phyloP scores from a whole-genome alignment of 1,284 basidiomycete genomes.

The Cryptococcus sp. region DNA sequence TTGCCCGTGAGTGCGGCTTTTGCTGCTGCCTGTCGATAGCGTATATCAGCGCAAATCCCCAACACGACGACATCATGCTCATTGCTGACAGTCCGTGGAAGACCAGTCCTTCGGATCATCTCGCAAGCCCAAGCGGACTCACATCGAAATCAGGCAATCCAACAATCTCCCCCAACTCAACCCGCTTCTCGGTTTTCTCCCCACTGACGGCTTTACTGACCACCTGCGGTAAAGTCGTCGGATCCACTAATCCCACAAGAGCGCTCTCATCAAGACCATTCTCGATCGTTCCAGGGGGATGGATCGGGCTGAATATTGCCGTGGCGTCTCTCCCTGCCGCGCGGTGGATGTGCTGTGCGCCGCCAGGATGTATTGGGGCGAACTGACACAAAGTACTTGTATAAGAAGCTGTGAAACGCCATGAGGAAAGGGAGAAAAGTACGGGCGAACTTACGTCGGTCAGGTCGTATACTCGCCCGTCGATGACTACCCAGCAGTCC shows the following conservation, averaged over 20 bases:
- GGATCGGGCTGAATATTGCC: constrained; percentile 45
- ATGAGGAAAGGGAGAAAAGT: background rate
- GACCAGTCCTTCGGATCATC: too few species aligned
- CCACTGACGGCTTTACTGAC: constrained; percentile 14
- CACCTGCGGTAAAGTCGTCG: constrained; percentile 32
- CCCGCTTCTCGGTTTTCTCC: constrained; percentile 25
- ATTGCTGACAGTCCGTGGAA: background rate
- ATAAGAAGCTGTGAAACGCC: too few species aligned
- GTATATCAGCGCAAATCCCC: background rate
- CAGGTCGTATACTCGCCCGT: constrained; percentile 51
- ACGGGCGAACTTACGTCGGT: constrained; percentile 42
- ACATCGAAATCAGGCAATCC: constrained; percentile 52
- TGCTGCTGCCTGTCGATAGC: constrained; percentile 38
- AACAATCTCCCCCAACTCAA: constrained; percentile 47
- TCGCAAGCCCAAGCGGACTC: constrained; percentile 7
- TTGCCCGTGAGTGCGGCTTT: constrained; percentile 42
- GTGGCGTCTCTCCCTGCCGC: constrained; percentile 51
- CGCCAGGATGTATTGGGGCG: constrained; percentile 48
- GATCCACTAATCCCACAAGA: constrained; percentile 34
- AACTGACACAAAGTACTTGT: constrained; percentile 30
- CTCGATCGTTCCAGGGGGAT: constrained; percentile 51
- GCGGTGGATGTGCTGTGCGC: constrained; percentile 37
- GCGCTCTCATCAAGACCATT: constrained; percentile 38
- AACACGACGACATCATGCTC: too few species aligned
- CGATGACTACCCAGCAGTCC: constrained; percentile 51